Percentiles rank a stretch among this genome's conserved stretches.
These are phyloP conservation scores for Suhomyces faveliae DNA, from an alignment of 805 yeast genomes.

Conservation along the genomic window DNA sequence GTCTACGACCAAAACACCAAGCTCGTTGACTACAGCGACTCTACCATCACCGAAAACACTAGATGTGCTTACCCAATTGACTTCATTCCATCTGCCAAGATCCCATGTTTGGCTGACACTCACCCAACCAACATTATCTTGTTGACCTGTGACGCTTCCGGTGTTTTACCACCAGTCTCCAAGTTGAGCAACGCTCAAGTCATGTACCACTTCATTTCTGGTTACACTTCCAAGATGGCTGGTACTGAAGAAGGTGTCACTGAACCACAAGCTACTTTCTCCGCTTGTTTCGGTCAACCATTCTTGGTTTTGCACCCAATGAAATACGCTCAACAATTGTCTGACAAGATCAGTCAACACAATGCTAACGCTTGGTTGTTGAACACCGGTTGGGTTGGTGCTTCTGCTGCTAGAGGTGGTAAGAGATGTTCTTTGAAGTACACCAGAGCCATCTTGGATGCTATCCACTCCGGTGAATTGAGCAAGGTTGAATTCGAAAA, in stretches of 20 bases:
- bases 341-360: constrained; percentile 87
- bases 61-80: constrained; percentile 99
- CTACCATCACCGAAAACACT: constrained; percentile 90
- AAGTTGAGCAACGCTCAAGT: constrained; percentile 92
- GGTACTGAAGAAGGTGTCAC: constrained; percentile 99
- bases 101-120: constrained; percentile 85
- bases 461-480: constrained; percentile 89
- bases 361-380: constrained; percentile 93
- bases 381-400: constrained; percentile 98
- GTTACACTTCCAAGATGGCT: constrained; percentile 99
- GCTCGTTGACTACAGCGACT: constrained; percentile 80
- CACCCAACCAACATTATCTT: constrained; percentile 92
- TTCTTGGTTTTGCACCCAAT: constrained; percentile 97
- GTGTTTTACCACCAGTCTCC: constrained; percentile 96
- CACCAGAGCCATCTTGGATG: constrained; percentile 94
- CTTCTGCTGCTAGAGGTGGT: constrained; percentile 89
- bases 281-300: constrained; percentile 99
- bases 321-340: constrained; percentile 94
- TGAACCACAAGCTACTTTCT: constrained; percentile 96
- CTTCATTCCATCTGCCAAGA: constrained; percentile 91
- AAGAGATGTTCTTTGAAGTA: constrained; percentile 96
- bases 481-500: constrained; percentile 77
- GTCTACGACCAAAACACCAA: constrained; percentile 77
- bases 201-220: constrained; percentile 98
- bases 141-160: constrained; percentile 96